These are phyloP conservation scores for Neofusicoccum sp. DNA, from an alignment of 2,329 filamentous ascomycete genomes.

Conservation along the genomic window DNA sequence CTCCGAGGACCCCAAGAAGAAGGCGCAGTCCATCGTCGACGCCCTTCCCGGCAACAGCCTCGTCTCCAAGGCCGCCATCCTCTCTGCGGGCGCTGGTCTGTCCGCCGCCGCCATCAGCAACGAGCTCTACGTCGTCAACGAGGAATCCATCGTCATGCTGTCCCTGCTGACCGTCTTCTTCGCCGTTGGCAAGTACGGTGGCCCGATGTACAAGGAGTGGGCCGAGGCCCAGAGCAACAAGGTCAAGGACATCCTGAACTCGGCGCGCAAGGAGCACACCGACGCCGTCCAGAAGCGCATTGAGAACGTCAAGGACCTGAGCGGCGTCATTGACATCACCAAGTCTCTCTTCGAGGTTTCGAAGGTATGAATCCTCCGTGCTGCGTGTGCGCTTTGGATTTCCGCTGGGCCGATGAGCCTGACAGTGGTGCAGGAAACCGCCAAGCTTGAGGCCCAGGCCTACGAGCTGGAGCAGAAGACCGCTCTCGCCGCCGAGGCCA, in stretches of 20 bases:
- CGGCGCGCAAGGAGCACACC: slow-evolving; percentile 91
- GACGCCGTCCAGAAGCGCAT: slow-evolving; percentile 94
- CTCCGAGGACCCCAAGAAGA: slow-evolving; percentile 88
- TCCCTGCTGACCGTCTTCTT: slow-evolving; percentile 92
- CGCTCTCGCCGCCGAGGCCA: slow-evolving; percentile 88
- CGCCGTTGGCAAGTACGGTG: slow-evolving; percentile 89
- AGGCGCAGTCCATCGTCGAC: slow-evolving; percentile 94
- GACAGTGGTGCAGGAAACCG: slow-evolving; percentile 74
- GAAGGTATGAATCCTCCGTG: slow-evolving; percentile 66
- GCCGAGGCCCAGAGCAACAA: slow-evolving; percentile 85
- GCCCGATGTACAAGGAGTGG: slow-evolving; percentile 91
- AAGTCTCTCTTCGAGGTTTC: slow-evolving; percentile 97
- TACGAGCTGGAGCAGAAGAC: slow-evolving; percentile 98
- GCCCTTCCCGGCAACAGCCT: slow-evolving; percentile 89
- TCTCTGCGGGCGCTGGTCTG: slow-evolving; percentile 88
- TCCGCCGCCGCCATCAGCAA: slow-evolving; percentile 97
- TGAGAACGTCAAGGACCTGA: slow-evolving; percentile 90
- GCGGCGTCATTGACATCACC: slow-evolving; percentile 92
- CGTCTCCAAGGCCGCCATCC: slow-evolving; percentile 93
- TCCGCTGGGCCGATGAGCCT: slow-evolving; percentile 32
- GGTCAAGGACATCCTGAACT: slow-evolving; percentile 94
- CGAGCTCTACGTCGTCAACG: slow-evolving; percentile 99
- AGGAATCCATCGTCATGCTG: slow-evolving; percentile 94
- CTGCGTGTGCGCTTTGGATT: slow-evolving; percentile 12
- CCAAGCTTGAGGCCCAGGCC: slow-evolving; percentile 90